Base-by-base conservation (phyloP, 192 early-diverging fungal species). In the Chytriomyces sp. region DNA sequence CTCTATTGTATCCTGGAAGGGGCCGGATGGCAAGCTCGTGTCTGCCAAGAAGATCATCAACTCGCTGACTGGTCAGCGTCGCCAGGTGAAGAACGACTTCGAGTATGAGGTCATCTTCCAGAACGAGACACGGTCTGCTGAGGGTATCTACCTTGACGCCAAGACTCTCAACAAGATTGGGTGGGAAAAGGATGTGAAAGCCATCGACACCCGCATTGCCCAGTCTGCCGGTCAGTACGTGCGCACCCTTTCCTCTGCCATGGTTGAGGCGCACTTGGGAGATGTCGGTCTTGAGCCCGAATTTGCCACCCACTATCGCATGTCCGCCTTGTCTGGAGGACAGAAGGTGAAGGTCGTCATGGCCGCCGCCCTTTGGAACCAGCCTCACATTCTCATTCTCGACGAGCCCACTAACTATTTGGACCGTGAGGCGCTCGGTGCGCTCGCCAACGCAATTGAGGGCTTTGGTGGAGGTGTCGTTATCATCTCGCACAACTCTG, bases 341-440 rank as follows among this genome's bases (percentile, higher is more conserved):
- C 92, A 92, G 80, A 92, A 91, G 70, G 90, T 92, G 60, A 92
- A 92, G 82, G 91, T 93, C 52, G 91, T 93, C 38, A 87, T 93
- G 69, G 91, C 83, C 53, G 90, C 87, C 33, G 85, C 88, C 37
- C 92, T 92, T 89, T 93, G 91, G 88, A 85, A 89, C 70, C 85
- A 89, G 77, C 90, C 90, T 40, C 92, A 93, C 74, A 89, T 93
- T 78, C 77, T 93, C 40, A 88, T 93, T 34, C 76, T 93, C 52
- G 91, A 93, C 79, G 87, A 92, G 81, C 84, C 88, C 58, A 87
- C 89, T 80, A 80, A 89, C 82, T 91, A 85, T 78, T 78, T 91
- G 73, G 91, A 93, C 79, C 86, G 89, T 71, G 91, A 93, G 67
- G 83, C 90, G 7, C 80, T 91, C 37, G 91, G 88, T 78, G 89